These are phyloP conservation scores for Ceratobasidium theobromae DNA, from an alignment of 1,284 basidiomycete genomes.

Conservation along the genomic window DNA sequence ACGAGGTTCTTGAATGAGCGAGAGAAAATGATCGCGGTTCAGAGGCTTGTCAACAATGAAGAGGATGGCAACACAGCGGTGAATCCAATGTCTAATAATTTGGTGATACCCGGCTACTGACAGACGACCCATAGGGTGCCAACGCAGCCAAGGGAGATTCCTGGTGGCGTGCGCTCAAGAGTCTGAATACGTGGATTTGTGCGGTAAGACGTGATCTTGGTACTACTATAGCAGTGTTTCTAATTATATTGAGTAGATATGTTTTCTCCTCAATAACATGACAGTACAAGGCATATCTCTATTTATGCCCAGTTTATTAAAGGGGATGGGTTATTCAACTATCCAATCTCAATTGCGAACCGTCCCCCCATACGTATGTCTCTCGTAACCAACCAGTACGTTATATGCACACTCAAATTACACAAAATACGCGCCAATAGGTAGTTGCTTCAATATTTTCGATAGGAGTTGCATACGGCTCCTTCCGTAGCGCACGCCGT, in stretches of 20 bases:
- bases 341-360: constrained; percentile 36
- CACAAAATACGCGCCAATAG: neutral
- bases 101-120: neutral
- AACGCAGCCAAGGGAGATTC: constrained; percentile 38
- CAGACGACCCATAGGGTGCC: neutral
- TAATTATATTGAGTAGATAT: constrained; percentile 11
- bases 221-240: neutral
- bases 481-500: constrained; percentile 33
- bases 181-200: constrained; percentile 37
- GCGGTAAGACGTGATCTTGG: constrained; percentile 15
- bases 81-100: no score
- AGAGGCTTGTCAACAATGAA: constrained; percentile 21
- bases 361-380: constrained; percentile 36
- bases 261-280: constrained; percentile 40
- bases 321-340: constrained; percentile 36
- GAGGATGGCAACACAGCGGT: constrained; percentile 11
- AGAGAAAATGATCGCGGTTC: constrained; percentile 41
- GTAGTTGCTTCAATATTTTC: constrained; percentile 35
- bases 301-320: constrained; percentile 40
- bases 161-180: constrained; percentile 37
- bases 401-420: neutral
- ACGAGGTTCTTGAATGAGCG: constrained; percentile 42
- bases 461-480: constrained; percentile 33
- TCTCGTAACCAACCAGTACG: neutral
- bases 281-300: constrained; percentile 40